Evolutionary conservation across 2,329 filamentous ascomycete species (phyloP).

Genomic region (Zelopaecilomyces penicillatus): DNA sequence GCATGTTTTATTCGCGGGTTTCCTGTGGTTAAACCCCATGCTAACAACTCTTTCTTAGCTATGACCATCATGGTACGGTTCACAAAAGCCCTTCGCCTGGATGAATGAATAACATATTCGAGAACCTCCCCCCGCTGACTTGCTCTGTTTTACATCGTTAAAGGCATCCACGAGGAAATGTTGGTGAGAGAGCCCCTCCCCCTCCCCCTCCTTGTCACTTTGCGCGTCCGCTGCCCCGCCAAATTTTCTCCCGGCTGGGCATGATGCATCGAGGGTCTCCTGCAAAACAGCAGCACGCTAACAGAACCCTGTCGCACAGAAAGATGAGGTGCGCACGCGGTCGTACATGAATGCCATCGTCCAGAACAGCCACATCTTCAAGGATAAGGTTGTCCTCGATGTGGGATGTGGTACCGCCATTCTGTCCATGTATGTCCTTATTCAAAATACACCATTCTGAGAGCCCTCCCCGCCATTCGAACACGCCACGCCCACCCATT

Average conservation of each 20-base stretch:
- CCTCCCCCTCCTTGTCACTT: conserved; percentile 11
- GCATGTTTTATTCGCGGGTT: neutral
- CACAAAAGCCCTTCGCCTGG: too few species aligned
- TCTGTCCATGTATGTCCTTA: conserved; percentile 77
- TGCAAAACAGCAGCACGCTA: conserved; percentile 9
- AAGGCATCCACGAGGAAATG: conserved; percentile 97
- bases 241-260: neutral
- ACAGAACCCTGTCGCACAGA: conserved; percentile 43
- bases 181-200: conserved; percentile 55
- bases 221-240: conserved; percentile 9
- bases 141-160: conserved; percentile 24
- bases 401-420: conserved; percentile 97
- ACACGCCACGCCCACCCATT: too few species aligned
- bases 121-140: conserved; percentile 9
- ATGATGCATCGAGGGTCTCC: neutral
- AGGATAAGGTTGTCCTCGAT: conserved; percentile 78
- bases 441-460: conserved; percentile 3
- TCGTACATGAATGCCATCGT: conserved; percentile 97
- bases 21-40: conserved; percentile 8
- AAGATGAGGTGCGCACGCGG: conserved; percentile 94
- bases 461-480: conserved; percentile 3
- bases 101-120: conserved; percentile 1
- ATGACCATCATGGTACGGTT: conserved; percentile 85
- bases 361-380: conserved; percentile 92
- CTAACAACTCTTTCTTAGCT: conserved; percentile 50